phyloP scores from a whole-genome alignment of 106 monocot species.

The Allium fistulosum region DNA sequence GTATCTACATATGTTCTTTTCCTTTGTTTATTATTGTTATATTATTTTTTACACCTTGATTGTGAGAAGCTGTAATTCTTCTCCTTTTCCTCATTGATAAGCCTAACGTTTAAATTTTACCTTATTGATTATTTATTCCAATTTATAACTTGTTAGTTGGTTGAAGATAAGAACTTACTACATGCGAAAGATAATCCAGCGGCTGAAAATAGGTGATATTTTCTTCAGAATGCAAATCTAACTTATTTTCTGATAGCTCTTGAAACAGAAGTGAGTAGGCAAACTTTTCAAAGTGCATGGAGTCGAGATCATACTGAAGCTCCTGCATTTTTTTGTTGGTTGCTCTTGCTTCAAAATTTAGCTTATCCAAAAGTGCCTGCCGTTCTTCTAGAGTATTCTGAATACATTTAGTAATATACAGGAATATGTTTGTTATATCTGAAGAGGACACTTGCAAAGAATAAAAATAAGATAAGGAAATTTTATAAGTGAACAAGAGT shows the following conservation, averaged over 20 bases:
- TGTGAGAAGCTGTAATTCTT: no score
- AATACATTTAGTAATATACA: not conserved
- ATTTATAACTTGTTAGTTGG: not conserved
- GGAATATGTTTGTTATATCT: not conserved
- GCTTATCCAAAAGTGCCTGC: constrained; percentile 33
- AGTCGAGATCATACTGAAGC: constrained; percentile 26
- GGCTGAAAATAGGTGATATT: constrained; percentile 10
- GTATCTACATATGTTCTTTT: no score
- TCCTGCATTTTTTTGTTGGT: constrained; percentile 26
- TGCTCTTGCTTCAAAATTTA: constrained; percentile 33
- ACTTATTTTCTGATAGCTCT: constrained; percentile 19
- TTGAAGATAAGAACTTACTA: constrained; percentile 19
- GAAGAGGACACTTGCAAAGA: no score
- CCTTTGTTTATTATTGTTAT: no score
- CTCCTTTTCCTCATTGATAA: constrained; percentile 12
- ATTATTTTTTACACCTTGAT: no score
- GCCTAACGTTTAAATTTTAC: not conserved
- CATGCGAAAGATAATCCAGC: constrained; percentile 16
- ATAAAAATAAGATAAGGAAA: no score
- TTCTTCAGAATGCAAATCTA: constrained; percentile 10
- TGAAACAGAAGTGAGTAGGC: constrained; percentile 22
- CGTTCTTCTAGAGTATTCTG: constrained; percentile 47
- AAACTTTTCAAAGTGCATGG: constrained; percentile 23
- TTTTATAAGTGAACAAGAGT: no score
- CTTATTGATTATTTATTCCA: not conserved